Conservation (phyloP, 495 filamentous ascomycete genomes). For the Penicillium pulvis region DNA sequence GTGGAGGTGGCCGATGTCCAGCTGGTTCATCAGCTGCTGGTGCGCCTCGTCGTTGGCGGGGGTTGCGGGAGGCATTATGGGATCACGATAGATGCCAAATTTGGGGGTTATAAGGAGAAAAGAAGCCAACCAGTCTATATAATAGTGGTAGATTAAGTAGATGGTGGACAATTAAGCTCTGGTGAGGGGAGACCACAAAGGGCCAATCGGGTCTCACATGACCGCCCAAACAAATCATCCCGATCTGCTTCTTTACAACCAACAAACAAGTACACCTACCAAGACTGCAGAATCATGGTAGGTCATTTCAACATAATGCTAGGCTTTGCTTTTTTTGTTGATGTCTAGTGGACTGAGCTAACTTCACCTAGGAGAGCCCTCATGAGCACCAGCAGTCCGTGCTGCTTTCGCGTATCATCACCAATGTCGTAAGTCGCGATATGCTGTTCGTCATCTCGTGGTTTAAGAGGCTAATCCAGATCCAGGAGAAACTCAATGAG, state of each 20-base stretch:
- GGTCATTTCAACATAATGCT: neutral
- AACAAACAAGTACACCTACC: neutral
- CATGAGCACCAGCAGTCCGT: constrained; percentile 97
- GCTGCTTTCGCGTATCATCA: constrained; percentile 92
- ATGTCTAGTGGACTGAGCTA: neutral
- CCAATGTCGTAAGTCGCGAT: constrained; percentile 74
- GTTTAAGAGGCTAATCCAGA: neutral
- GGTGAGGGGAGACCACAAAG: neutral
- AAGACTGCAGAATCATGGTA: neutral
- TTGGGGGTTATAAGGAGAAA: constrained; percentile 2
- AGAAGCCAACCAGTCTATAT: constrained; percentile 3
- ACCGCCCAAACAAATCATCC: constrained; percentile 8
- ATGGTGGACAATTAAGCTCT: neutral
- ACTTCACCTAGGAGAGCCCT: constrained; percentile 76
- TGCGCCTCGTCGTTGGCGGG: constrained; percentile 52
- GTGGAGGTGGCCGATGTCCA: constrained; percentile 80
- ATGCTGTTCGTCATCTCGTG: neutral
- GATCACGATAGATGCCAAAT: neutral
- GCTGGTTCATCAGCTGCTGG: constrained; percentile 71
- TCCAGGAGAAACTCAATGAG: constrained; percentile 96
- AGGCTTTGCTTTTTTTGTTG: neutral
- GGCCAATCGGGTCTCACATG: constrained; percentile 1
- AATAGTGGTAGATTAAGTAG: neutral
- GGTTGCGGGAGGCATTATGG: constrained; percentile 47
- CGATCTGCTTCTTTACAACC: neutral